A percentile compares a stretch with the other conserved stretches of the same genome.
Evolutionary conservation across 371 early-diverging fungal genomes (phyloP).

Genomic region (Rhizopus microsporus): DNA sequence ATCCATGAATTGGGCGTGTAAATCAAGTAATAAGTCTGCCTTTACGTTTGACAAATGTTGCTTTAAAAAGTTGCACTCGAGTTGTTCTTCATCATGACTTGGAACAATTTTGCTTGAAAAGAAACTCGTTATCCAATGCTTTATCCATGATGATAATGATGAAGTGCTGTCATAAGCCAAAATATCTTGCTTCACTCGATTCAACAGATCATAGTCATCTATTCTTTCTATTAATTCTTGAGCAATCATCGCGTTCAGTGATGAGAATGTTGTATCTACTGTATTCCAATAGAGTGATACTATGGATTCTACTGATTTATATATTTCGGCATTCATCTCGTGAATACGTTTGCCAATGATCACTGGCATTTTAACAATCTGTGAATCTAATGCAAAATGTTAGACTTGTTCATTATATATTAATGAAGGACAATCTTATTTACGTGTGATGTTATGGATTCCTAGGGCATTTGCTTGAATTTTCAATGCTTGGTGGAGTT

Average conservation of each 20-base stretch:
- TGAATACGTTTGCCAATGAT: conserved; percentile 27
- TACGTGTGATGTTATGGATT: conserved; percentile 19
- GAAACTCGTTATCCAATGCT: neutral
- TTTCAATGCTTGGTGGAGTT: conserved; percentile 3
- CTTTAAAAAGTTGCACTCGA: conserved; percentile 14
- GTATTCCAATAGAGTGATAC: conserved; percentile 14
- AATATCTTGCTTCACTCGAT: conserved; percentile 13
- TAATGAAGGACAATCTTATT: neutral
- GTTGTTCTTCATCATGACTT: neutral
- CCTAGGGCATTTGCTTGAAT: conserved; percentile 18
- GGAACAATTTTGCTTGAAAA: neutral
- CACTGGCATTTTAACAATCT: conserved; percentile 12
- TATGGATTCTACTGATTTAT: conserved; percentile 11
- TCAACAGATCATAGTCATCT: conserved; percentile 12
- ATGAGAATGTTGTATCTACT: conserved; percentile 10
- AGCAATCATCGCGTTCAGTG: conserved; percentile 21
- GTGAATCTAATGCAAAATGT: conserved; percentile 13
- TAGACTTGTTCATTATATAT: neutral
- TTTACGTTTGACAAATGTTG: conserved; percentile 11
- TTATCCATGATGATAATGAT: neutral
- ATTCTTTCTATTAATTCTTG: conserved; percentile 15
- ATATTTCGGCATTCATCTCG: conserved; percentile 19
- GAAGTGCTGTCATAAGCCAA: neutral
- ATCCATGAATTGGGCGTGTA: conserved; percentile 23
- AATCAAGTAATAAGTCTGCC: conserved; percentile 15